phyloP scores from a whole-genome alignment of 352 stramenopile species.

The Pythium biforme region DNA sequence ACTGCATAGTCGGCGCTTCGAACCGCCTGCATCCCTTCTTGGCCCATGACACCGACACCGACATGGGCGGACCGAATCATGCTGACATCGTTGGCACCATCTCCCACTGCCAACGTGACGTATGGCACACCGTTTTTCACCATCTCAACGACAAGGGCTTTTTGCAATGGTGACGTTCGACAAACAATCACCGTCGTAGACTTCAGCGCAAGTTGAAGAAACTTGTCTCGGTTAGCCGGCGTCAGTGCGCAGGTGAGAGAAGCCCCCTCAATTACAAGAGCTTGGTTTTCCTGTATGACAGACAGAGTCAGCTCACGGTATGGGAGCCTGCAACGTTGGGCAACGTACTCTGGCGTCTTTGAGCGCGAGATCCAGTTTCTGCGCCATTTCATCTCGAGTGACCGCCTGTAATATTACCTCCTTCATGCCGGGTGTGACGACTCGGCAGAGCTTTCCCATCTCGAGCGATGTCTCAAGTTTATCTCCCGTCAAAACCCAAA shows the following conservation, averaged over 20 bases:
- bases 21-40: conserved; percentile 94
- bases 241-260: conserved; percentile 60
- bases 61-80: conserved; percentile 99
- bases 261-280: conserved; percentile 64
- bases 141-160: conserved; percentile 92
- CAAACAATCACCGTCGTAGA: conserved; percentile 88
- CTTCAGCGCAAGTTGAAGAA: conserved; percentile 64
- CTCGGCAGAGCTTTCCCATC: conserved; percentile 92
- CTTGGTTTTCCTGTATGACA: conserved; percentile 49
- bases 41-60: conserved; percentile 96
- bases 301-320: not conserved
- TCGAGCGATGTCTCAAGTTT: conserved; percentile 99
- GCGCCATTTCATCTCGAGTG: conserved; percentile 47
- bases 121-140: conserved; percentile 81
- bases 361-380: conserved; percentile 49
- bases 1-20: conserved; percentile 80
- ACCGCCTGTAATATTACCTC: conserved; percentile 56
- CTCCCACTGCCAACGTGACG: conserved; percentile 96
- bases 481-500: conserved; percentile 95
- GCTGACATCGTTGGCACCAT: conserved; percentile 98
- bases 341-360: conserved; percentile 37
- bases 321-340: not conserved
- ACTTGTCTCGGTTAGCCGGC: conserved; percentile 52
- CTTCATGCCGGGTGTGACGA: conserved; percentile 85
- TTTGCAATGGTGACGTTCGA: conserved; percentile 87